A percentile compares a stretch with the other conserved stretches of the same genome.
Evolutionary conservation across 1,284 basidiomycete species (phyloP).

Genomic region (Sphaerobolus stellatus): DNA sequence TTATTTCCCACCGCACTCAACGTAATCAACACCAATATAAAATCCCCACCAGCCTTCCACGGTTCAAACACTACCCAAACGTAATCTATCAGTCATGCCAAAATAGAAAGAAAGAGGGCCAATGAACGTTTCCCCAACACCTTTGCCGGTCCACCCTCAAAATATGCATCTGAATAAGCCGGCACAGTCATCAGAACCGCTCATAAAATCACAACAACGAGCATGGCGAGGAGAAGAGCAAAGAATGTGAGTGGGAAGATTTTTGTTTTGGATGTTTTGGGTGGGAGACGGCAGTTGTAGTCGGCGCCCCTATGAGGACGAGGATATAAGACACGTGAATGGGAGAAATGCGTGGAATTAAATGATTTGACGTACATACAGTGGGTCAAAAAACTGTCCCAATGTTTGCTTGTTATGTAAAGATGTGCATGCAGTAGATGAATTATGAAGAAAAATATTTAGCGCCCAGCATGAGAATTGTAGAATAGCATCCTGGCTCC

Average conservation of each 20-base stretch:
- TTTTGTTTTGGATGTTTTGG: constrained; percentile 41
- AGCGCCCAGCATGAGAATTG: too few relatives aligned
- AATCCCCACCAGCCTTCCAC: constrained; percentile 54
- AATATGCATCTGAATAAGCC: constrained; percentile 49
- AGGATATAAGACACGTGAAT: too few relatives aligned
- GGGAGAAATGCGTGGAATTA: neutral
- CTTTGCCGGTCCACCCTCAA: constrained; percentile 49
- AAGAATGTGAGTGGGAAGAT: constrained; percentile 57
- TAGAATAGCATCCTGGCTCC: too few relatives aligned
- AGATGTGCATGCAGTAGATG: too few relatives aligned
- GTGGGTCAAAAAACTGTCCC: too few relatives aligned
- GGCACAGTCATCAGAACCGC: constrained; percentile 55
- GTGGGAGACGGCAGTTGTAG: constrained; percentile 54
- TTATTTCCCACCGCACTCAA: constrained; percentile 40
- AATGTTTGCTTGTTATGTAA: too few relatives aligned
- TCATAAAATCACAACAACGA: constrained; percentile 55
- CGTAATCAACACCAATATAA: constrained; percentile 57
- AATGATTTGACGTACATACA: neutral
- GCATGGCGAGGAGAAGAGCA: constrained; percentile 55
- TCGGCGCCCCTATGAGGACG: constrained; percentile 44
- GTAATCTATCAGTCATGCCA: neutral
- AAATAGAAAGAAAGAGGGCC: neutral
- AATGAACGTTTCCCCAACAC: constrained; percentile 18
- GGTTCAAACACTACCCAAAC: constrained; percentile 43
- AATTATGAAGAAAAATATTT: too few relatives aligned